A percentile compares a stretch with the other conserved stretches of the same genome.
phyloP scores from a whole-genome alignment of 2,329 filamentous ascomycete species.

The Colletotrichum theobromicola region DNA sequence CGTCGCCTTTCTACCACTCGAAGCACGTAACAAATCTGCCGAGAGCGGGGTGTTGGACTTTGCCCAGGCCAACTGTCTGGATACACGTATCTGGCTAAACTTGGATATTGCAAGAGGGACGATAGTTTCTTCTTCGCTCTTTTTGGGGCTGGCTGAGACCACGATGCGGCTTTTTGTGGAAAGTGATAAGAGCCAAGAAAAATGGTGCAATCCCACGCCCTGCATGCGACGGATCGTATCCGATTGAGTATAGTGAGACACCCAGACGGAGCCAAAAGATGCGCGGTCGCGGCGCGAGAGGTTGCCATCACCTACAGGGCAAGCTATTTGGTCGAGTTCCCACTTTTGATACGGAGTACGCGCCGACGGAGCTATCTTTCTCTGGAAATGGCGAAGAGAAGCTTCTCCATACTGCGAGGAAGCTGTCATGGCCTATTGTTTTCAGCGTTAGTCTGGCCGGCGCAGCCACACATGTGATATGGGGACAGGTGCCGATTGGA shows the following conservation, averaged over 20 bases:
- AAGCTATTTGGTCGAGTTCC: neutral
- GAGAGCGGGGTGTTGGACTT: neutral
- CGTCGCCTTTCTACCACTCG: neutral
- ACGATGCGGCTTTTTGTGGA: conserved; percentile 9
- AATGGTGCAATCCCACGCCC: conserved; percentile 7
- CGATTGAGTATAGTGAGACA: conserved; percentile 16
- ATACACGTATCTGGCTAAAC: conserved; percentile 7
- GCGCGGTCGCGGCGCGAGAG: neutral
- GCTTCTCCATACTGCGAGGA: neutral
- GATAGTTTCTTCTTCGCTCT: neutral
- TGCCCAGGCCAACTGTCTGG: neutral
- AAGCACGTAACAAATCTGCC: neutral
- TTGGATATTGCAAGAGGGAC: neutral
- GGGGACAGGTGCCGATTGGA: conserved; percentile 13
- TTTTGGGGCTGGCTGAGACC: neutral
- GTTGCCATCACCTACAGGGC: neutral
- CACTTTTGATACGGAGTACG: conserved; percentile 19
- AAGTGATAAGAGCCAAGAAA: conserved; percentile 18
- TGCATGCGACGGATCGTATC: conserved; percentile 11
- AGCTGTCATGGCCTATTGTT: neutral
- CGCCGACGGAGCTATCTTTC: neutral
- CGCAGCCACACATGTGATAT: conserved; percentile 15
- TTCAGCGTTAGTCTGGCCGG: neutral
- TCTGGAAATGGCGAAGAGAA: neutral
- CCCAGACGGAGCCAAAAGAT: neutral